These are phyloP conservation scores for Fusarium chuoi DNA, from an alignment of 2,329 filamentous ascomycete species.

Conservation along the genomic window DNA sequence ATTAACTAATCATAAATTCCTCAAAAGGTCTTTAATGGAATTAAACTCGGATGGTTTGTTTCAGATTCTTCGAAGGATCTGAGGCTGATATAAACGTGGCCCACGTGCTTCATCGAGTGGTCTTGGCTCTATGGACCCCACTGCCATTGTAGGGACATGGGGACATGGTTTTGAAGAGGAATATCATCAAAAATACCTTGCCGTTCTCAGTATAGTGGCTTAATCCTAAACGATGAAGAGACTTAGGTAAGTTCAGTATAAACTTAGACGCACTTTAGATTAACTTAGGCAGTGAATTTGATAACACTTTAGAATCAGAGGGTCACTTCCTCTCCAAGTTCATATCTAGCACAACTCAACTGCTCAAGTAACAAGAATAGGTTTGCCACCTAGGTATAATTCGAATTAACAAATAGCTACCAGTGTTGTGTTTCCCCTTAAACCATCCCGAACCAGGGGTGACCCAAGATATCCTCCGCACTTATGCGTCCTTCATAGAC, in stretches of 20 bases:
- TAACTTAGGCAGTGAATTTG: no score
- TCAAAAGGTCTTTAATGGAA: no score
- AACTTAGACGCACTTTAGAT: no score
- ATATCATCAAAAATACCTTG: no score
- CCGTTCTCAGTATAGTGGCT: background rate
- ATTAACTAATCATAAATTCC: background rate
- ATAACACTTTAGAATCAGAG: background rate
- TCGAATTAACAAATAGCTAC: background rate
- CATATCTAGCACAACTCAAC: background rate
- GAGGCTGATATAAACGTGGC: background rate
- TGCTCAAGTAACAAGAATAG: background rate
- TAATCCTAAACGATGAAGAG: background rate
- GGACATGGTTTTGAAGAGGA: background rate
- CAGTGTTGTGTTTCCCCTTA: background rate
- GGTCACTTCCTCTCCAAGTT: background rate
- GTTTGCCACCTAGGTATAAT: no score
- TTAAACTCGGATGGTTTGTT: background rate
- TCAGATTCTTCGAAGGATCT: background rate
- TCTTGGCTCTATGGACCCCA: background rate
- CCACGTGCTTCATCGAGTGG: slow-evolving; percentile 8
- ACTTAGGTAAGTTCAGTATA: background rate
- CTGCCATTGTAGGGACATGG: background rate
- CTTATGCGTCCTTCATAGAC: background rate
- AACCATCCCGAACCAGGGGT: background rate
- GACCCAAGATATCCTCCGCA: background rate